Evolutionary conservation across 1,284 basidiomycete genomes (phyloP), one percentile per base, ranked within the genome.

Genomic region (Pseudozyma pruni): DNA sequence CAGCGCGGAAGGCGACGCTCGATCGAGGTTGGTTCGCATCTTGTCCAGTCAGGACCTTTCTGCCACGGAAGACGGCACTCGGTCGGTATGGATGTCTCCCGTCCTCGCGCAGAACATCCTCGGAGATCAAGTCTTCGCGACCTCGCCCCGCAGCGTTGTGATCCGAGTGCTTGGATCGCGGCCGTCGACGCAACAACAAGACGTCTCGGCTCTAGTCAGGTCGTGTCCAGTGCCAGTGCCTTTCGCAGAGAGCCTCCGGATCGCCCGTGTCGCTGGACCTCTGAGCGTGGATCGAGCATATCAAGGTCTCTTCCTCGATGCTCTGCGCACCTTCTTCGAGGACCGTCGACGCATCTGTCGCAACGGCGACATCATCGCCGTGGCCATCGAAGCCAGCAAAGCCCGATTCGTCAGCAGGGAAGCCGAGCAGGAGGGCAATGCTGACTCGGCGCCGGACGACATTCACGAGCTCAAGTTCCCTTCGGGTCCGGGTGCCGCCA

Each of bases 231-330:
- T 79, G 23, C 70, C 78, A 0, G 41, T 81, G 8, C 78, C 79
- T 0, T 73, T 75, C 27, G 79, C 79, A n/a, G 80, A 79, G 42
- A 53, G 59, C 8, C 42, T 97, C 29, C 91, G 90, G 1, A 85
- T 98, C 33, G 90, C 93, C 2, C 88, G 93, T 17, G 86, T 98
- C 4, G 90, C 92, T 0, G 93, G 93, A 0, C 89, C 93, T 0
- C 83, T 90, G 62, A 89, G 91, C 1, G 88, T 88, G 6, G 89
- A 90, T 80, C 89, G 90, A 54, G 83, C 85, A 31, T 91, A 91
- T 76, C 91, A 96, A 76, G 80, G 86, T 0, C 81, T 89, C 8
- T 91, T 91, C 80, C 82, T 94, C 13, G 84, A 85, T 13, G 88
- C 89, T 5, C 83, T 98, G 61, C 90, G 89, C 55, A 61, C 80